Conservation (phyloP, 2,329 filamentous ascomycete species). For the Hirsutella thompsonii region DNA sequence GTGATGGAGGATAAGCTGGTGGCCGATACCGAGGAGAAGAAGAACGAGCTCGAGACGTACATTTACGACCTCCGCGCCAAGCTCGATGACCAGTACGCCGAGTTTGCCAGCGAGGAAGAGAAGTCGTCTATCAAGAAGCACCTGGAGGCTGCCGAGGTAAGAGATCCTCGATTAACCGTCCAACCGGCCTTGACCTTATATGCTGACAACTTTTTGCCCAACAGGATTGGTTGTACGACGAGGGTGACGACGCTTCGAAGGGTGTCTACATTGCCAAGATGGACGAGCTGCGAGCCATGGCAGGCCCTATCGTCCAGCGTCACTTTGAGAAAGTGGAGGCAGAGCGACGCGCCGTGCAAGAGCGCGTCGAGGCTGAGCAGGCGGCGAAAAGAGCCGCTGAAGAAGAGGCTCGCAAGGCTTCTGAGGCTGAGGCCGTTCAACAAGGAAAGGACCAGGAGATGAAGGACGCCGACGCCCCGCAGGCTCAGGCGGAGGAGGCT, state of each 20-base stretch:
- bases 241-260: conserved; percentile 90
- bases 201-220: not conserved
- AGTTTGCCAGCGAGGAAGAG: conserved; percentile 84
- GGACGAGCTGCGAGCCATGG: conserved; percentile 84
- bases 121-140: conserved; percentile 76
- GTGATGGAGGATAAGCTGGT: conserved; percentile 98
- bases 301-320: conserved; percentile 83
- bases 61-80: conserved; percentile 97
- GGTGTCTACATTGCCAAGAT: conserved; percentile 89
- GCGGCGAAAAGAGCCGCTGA: conserved; percentile 58
- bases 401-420: conserved; percentile 41
- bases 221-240: conserved; percentile 96
- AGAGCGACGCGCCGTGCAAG: conserved; percentile 67
- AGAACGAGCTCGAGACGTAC: conserved; percentile 97
- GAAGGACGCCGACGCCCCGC: conserved; percentile 44
- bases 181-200: not conserved
- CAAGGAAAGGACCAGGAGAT: conserved; percentile 47
- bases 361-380: conserved; percentile 65
- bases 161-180: conserved; percentile 23
- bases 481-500: conserved; percentile 36
- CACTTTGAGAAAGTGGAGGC: conserved; percentile 91
- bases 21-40: conserved; percentile 96
- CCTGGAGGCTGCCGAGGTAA: conserved; percentile 76
- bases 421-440: conserved; percentile 33
- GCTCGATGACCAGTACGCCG: conserved; percentile 81